Conservation (phyloP, 805 yeast genomes). For the Candida mattraensis region DNA sequence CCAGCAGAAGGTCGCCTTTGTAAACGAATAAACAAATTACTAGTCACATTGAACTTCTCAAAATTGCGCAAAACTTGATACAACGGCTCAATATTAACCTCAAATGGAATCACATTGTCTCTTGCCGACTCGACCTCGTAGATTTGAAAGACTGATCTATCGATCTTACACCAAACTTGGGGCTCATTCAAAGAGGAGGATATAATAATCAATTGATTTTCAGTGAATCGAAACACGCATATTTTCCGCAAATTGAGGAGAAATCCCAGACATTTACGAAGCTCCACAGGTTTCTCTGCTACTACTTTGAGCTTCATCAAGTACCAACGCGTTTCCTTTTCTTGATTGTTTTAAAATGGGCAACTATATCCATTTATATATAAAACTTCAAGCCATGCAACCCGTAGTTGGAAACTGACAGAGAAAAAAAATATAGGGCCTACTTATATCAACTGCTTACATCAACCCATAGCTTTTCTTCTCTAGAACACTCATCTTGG, state of each 20-base stretch:
- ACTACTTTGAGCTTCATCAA: constrained; percentile 30
- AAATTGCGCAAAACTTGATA: constrained; percentile 56
- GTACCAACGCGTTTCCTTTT: no score
- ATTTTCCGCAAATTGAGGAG: constrained; percentile 47
- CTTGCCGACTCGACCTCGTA: constrained; percentile 52
- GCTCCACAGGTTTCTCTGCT: constrained; percentile 23
- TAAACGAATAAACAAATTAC: constrained; percentile 49
- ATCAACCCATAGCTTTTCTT: constrained; percentile 34
- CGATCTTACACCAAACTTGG: constrained; percentile 65
- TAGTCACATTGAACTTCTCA: constrained; percentile 50
- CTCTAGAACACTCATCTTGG: constrained; percentile 44
- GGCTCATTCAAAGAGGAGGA: constrained; percentile 57
- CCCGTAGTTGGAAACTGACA: no score
- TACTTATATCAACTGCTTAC: no score
- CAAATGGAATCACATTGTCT: constrained; percentile 57
- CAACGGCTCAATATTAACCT: constrained; percentile 60
- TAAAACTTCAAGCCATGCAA: no score
- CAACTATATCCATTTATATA: no score
- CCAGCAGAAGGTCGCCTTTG: constrained; percentile 39
- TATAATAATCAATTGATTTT: constrained; percentile 47
- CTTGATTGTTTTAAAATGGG: no score
- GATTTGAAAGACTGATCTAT: constrained; percentile 45
- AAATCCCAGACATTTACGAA: constrained; percentile 26
- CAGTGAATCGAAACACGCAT: constrained; percentile 58
- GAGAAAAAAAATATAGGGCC: no score